Conservation (phyloP, 352 stramenopile genomes). For the Pythium phragmiticola region DNA sequence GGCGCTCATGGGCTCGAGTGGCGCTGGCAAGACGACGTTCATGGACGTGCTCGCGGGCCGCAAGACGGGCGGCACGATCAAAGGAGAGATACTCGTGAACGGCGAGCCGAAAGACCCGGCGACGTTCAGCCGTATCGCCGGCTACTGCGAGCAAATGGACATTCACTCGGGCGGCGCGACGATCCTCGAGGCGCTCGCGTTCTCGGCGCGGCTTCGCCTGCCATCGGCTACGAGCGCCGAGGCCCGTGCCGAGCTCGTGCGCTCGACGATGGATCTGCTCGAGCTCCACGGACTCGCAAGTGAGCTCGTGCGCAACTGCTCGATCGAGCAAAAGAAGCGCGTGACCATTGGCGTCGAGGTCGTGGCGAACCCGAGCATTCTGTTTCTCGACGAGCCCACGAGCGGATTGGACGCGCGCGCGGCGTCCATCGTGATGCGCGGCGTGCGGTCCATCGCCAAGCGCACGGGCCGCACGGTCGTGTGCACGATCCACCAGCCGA, state of each 20-base stretch:
- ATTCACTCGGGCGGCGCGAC: slow-evolving; percentile 29
- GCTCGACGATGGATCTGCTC: slow-evolving; percentile 56
- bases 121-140: slow-evolving; percentile 21
- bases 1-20: slow-evolving; percentile 45
- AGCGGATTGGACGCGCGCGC: slow-evolving; percentile 84
- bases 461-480: slow-evolving; percentile 43
- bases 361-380: slow-evolving; percentile 90
- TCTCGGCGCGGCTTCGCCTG: slow-evolving; percentile 21
- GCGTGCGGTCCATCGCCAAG: slow-evolving; percentile 76
- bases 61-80: slow-evolving; percentile 74
- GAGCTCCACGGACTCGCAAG: slow-evolving; percentile 41
- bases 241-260: slow-evolving; percentile 31
- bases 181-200: slow-evolving; percentile 25
- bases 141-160: slow-evolving; percentile 29
- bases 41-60: slow-evolving; percentile 90
- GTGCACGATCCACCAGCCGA: slow-evolving; percentile 35
- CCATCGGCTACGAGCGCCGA: slow-evolving; percentile 1
- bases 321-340: slow-evolving; percentile 92
- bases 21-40: slow-evolving; percentile 88
- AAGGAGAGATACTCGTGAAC: slow-evolving; percentile 43
- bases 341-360: slow-evolving; percentile 92
- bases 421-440: slow-evolving; percentile 85
- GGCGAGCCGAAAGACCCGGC: slow-evolving; percentile 17
- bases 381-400: slow-evolving; percentile 94
- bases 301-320: slow-evolving; percentile 68